Base-by-base conservation (phyloP, 1,284 basidiomycete species). In the Ustilago trichophora region DNA sequence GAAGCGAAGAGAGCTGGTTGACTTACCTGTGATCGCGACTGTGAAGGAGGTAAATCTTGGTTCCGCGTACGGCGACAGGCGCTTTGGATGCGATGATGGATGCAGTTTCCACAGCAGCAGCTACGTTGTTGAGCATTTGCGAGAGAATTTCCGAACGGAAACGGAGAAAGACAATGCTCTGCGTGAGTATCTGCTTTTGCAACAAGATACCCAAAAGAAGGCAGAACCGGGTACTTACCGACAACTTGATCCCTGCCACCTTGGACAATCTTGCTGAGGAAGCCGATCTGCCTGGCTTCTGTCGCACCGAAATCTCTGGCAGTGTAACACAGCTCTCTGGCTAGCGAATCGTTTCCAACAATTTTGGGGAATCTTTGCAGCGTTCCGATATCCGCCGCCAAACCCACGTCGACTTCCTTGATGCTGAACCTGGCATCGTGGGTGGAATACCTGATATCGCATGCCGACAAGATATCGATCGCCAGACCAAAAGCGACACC, bases 301-400 rank as follows among this genome's bases (percentile, higher is more conserved):
- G 77, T 73, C 0, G 90, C 87, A 13, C 84, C 84, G 80, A 97
- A 98, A 25, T 84, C 82, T 6, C 91, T 85, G 1, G 87, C 89
- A 0, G 91, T 92, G 75, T 91, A 88, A 0, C 90, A 89, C 9
- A 95, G 85, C 82, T 97, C 93, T 46, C 88, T 85, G 0, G 88
- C 84, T 15, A 90, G 84, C 8, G 90, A 91, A 27, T 88, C 86
- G 82, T 93, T 94, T 1, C 88, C 91, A 0, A 88, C 87, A 37
- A 91, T 85, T 78, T 92, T 92, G 0, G 91, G 91, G 25, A 95
- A 84, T 33, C 90, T 88, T 26, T 93, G 91, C 13, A 98, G 86
- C 0, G 91, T 90, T 3, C 93, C 93, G 42, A 95, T 89, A 80
- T 96, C 93, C 2, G 93, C 91, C 3, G 93, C 92, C 0, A 96